These are phyloP conservation scores for Phytopythium ostracodes DNA, from an alignment of 352 stramenopile species.

Conservation along the genomic window DNA sequence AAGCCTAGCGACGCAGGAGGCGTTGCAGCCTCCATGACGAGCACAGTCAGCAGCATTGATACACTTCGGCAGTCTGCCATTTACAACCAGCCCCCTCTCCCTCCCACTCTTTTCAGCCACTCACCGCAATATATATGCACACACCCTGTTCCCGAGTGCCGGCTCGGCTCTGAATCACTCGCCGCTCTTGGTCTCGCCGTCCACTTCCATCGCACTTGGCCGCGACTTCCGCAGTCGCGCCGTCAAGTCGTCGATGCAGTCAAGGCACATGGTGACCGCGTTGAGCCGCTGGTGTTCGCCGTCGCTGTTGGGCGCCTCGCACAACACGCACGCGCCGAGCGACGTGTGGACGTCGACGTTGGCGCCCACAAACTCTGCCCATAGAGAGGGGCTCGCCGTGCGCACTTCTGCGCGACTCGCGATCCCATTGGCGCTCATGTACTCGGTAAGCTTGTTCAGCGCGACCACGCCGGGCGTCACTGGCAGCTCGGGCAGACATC, in stretches of 20 bases:
- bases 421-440: slow-evolving; percentile 31
- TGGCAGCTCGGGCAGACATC: not conserved
- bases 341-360: slow-evolving; percentile 18
- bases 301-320: slow-evolving; percentile 26
- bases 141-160: not conserved
- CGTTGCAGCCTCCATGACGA: not conserved
- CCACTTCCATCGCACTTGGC: not conserved
- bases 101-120: not conserved
- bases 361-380: slow-evolving; percentile 31
- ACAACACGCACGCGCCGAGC: slow-evolving; percentile 32
- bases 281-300: slow-evolving; percentile 52
- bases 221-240: not conserved
- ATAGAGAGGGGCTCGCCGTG: slow-evolving; percentile 29
- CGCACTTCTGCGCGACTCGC: slow-evolving; percentile 28
- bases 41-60: not conserved
- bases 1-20: not conserved
- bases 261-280: slow-evolving; percentile 40
- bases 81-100: not conserved
- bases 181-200: not conserved
- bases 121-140: not conserved
- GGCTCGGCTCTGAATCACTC: not conserved
- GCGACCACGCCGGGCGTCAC: slow-evolving; percentile 7
- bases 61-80: not conserved
- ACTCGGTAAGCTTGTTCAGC: slow-evolving; percentile 20
- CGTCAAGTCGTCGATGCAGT: slow-evolving; percentile 24